Evolutionary conservation across 768 basidiomycete species (phyloP).

Genomic region (Pleurotus tuoliensis): DNA sequence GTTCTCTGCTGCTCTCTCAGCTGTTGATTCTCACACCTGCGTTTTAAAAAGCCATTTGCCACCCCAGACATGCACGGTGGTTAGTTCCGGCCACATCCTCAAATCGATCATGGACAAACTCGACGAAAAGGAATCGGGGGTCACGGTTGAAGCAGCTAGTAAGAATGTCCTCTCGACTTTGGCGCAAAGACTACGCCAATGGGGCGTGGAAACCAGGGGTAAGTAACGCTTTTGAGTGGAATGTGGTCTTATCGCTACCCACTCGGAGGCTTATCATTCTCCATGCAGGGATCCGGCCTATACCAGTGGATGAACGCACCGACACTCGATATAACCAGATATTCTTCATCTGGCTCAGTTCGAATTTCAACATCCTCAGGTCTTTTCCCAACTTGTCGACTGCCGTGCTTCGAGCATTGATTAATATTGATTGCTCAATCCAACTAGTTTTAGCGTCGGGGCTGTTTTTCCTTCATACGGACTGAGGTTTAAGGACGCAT

Average conservation of each 20-base stretch:
- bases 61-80: too few relatives aligned
- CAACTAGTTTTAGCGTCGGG: constrained; percentile 58
- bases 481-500: constrained; percentile 59
- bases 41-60: too few relatives aligned
- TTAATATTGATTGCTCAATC: background rate
- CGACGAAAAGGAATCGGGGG: too few relatives aligned
- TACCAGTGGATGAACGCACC: constrained; percentile 49
- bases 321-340: constrained; percentile 63
- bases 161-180: background rate
- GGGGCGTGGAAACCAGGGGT: constrained; percentile 7
- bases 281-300: constrained; percentile 46
- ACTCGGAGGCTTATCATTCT: background rate
- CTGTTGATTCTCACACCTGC: too few relatives aligned
- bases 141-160: too few relatives aligned
- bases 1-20: too few relatives aligned
- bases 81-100: too few relatives aligned
- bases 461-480: constrained; percentile 62
- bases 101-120: too few relatives aligned
- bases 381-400: too few relatives aligned
- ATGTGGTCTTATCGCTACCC: background rate
- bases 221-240: background rate
- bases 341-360: constrained; percentile 77
- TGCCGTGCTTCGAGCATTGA: background rate
- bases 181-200: background rate
- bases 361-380: constrained; percentile 67